Conservation (phyloP, 1,284 basidiomycete genomes). For the Xerocomus amazonicus region DNA sequence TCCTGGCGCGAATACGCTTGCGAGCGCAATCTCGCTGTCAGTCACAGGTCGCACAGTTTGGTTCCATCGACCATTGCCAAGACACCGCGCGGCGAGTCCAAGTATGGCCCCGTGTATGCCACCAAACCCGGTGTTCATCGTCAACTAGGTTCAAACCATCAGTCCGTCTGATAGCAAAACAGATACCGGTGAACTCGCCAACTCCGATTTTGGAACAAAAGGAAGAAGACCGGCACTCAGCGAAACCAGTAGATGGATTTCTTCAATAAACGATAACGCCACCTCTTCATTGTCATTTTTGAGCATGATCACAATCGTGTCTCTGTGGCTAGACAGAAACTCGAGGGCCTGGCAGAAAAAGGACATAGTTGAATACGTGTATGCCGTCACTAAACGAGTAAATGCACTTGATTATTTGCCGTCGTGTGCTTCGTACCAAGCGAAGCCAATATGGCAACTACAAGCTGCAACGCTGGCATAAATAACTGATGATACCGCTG, state of each 20-base stretch:
- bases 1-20: constrained; percentile 51
- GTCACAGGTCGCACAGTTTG: constrained; percentile 62
- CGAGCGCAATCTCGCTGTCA: constrained; percentile 64
- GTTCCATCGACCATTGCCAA: constrained; percentile 63
- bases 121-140: constrained; percentile 73
- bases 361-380: background rate
- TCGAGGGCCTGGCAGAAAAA: constrained; percentile 54
- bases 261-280: constrained; percentile 66
- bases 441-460: constrained; percentile 66
- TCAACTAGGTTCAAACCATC: constrained; percentile 38
- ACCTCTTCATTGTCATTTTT: constrained; percentile 66
- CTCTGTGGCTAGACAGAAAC: constrained; percentile 74
- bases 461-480: constrained; percentile 80
- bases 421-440: constrained; percentile 63
- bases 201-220: constrained; percentile 68
- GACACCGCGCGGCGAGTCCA: constrained; percentile 69
- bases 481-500: constrained; percentile 88
- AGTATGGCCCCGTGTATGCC: constrained; percentile 81
- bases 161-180: background rate
- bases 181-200: constrained; percentile 47
- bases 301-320: constrained; percentile 76
- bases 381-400: background rate
- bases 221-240: constrained; percentile 67
- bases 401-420: constrained; percentile 61
- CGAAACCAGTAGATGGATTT: constrained; percentile 73